Base-by-base conservation (phyloP, 148 eudicot species). In the Camellia lanceoleosa region DNA sequence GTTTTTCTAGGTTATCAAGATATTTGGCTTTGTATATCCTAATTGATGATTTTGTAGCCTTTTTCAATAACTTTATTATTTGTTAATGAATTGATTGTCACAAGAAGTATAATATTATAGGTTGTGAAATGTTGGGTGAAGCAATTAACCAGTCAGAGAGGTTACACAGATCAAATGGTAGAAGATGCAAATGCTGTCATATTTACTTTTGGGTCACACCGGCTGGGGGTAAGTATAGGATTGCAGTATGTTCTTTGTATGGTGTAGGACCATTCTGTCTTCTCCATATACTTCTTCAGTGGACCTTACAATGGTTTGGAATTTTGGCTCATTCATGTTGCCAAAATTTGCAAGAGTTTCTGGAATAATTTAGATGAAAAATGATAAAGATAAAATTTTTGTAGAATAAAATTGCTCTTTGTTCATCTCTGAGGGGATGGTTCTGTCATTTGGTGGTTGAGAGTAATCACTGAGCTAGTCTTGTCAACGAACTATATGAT, bases 71-170 rank as follows among this genome's bases (percentile, higher is more conserved):
- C 56, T 71, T 30, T 43, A 16, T 19, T 19, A n/a, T 14, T 59
- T 62, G 47, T 49, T 60, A 20, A 73, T 78, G 10, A 46, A 76
- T 70, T 81, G 38, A 47, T 70, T 44, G 42, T 20, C 18, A 68
- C 15, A 56, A 47, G 30, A 41, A 56, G 42, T 44, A 30, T 44
- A 59, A 2, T 23, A 60, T 38, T 81, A 62, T 71, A 86, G 88
- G 78, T 86, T 71, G 84, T 86, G 71, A 86, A 86, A 81, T 56
- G 61, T 23, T 86, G 88, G 88, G 88, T 86, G 75, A 86, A 86
- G 73, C 86, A 83, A 71, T 74, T 86, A 78, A 86, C 88, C 41
- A 84, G 82, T 15, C 88, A 80, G 65, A 81, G 82, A 78, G 88
- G 88, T 71, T 86, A 23, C 23, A 23, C 23, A 23, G 23, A 23